phyloP scores from a whole-genome alignment of 176 grass and related monocot species.

The Oryza glumipatula region DNA sequence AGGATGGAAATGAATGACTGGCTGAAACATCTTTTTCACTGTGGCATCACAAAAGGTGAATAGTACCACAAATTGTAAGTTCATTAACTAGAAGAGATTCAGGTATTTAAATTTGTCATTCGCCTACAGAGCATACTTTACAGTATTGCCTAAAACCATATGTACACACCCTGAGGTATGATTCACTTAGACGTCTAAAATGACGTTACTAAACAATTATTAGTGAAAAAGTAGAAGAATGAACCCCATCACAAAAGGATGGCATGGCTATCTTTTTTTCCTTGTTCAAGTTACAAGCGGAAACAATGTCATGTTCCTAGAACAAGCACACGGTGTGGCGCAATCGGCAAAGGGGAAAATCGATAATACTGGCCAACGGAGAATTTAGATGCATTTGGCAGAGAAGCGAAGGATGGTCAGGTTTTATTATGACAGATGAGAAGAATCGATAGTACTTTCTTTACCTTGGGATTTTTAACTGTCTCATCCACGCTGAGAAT shows the following conservation, averaged over 20 bases:
- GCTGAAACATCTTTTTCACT: background rate
- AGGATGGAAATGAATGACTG: background rate
- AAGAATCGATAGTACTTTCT: background rate
- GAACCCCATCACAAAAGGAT: background rate
- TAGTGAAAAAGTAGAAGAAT: background rate
- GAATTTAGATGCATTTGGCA: background rate
- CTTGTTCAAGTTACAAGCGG: background rate
- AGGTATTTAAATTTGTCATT: background rate
- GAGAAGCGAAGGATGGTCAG: background rate
- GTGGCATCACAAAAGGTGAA: background rate
- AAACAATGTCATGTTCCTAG: background rate
- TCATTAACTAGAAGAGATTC: background rate
- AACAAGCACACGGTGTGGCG: background rate
- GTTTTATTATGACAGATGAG: background rate
- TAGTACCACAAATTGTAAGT: background rate
- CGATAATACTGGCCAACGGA: background rate
- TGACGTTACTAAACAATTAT: background rate
- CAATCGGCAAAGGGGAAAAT: background rate
- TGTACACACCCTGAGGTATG: background rate
- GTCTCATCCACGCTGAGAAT: constrained; percentile 93
- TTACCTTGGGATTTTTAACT: constrained; percentile 99
- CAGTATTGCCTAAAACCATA: background rate
- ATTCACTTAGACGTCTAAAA: background rate
- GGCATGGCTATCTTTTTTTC: background rate
- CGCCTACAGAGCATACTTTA: background rate